Evolutionary conservation across 768 basidiomycete species (phyloP), one percentile per base, ranked within the genome.

Genomic region (Pholiota microspora): DNA sequence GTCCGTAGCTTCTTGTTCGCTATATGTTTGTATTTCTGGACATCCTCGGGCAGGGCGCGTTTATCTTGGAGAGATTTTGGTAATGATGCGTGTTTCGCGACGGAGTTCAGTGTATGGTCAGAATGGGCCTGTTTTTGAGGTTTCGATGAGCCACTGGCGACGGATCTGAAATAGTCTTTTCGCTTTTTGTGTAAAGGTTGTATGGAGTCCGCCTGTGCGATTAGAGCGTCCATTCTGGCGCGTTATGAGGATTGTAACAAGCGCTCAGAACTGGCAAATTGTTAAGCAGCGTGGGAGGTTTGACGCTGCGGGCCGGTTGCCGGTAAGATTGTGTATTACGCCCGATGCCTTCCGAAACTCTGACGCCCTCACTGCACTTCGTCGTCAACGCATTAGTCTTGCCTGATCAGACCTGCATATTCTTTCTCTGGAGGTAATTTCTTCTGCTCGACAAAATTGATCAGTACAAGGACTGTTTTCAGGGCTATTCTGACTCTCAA

Each of bases 1-100:
- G 82, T 74, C n/a, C 89, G 80, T 1, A 95, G 78, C 62, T 88
- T 92, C 70, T 83, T 83, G 69, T 92, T 87, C 4, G 78, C 76
- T 21, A 94, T 84, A 60, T 89, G 85, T 1, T 69, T 68, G 63
- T 87, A 79, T 44, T 73, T 80, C 1, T 73, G 72, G 1, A 77
- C 68, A 56, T 76, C 73, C 44, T 77, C 77, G 2, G 79, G 73
- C 1, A 77, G 68, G 4, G 83, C 71, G 3, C 73, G 71, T 0
- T 73, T 72, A 8, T 80, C 70, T 49, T 79, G 82, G 15, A 92
- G 79, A 0, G 92, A 92, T 63, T 82, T 81, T 0, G 92, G 90
- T 2, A 89, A 63, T 8, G 80, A 66, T 0, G 91, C 88, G 53
- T 77, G 74, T 51, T 77, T 73, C 5, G 78, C 66, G 54, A 91